A percentile compares a stretch with the other conserved stretches of the same genome.
Evolutionary conservation across 805 yeast genomes (phyloP).

Genomic region (Monosporozyma servazzii): DNA sequence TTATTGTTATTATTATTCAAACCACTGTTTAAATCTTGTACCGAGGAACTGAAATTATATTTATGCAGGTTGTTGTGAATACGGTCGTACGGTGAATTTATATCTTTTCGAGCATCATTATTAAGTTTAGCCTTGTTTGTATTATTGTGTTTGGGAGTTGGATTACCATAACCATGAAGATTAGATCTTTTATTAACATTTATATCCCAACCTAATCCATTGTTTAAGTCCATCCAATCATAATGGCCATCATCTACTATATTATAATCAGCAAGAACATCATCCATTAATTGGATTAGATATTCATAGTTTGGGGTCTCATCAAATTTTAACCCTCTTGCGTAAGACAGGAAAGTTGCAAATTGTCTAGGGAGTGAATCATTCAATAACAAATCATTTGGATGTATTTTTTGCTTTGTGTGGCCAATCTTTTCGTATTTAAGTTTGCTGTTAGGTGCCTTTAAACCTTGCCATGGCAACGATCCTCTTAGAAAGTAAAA

Average conservation of each 20-base stretch:
- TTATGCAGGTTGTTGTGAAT: neutral
- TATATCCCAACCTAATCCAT: constrained; percentile 94
- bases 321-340: constrained; percentile 82
- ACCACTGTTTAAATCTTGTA: neutral
- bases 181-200: constrained; percentile 85
- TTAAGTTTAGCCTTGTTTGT: constrained; percentile 20
- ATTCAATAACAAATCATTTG: constrained; percentile 77
- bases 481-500: constrained; percentile 91
- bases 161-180: constrained; percentile 92
- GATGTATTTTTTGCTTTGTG: constrained; percentile 64
- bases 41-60: neutral
- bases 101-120: constrained; percentile 1
- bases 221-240: constrained; percentile 96
- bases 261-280: constrained; percentile 64
- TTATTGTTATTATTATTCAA: neutral
- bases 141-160: constrained; percentile 52
- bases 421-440: constrained; percentile 97
- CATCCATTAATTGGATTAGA: constrained; percentile 65
- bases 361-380: constrained; percentile 87
- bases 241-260: constrained; percentile 78
- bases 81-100: neutral
- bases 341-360: constrained; percentile 82
- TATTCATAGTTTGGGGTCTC: constrained; percentile 92
- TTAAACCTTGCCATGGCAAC: constrained; percentile 97
- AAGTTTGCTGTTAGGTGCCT: constrained; percentile 96